Conservation (phyloP, 352 stramenopile genomes). For the Pythium brassicae region DNA sequence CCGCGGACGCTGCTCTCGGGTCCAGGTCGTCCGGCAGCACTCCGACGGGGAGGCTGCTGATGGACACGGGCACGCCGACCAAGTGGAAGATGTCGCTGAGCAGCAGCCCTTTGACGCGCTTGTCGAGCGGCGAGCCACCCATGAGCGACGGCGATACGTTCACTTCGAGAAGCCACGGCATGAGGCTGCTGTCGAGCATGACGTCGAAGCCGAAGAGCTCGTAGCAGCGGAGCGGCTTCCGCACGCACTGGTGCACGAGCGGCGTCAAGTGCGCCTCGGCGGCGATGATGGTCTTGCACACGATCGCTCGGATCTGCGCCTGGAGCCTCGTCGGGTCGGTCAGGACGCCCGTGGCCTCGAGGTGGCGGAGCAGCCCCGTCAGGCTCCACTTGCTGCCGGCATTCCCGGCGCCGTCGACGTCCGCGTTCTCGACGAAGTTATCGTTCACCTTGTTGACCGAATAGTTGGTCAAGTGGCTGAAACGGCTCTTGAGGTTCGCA, state of each 20-base stretch:
- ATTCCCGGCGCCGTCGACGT: constrained; percentile 35
- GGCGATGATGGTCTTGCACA: constrained; percentile 2
- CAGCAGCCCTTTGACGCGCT: constrained; percentile 86
- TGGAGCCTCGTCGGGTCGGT: constrained; percentile 17
- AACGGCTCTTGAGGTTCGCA: constrained; percentile 67
- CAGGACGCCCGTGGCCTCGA: constrained; percentile 22
- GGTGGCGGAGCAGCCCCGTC: constrained; percentile 47
- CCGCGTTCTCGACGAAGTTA: constrained; percentile 69
- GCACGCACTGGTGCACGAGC: constrained; percentile 83
- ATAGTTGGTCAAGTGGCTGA: constrained; percentile 92
- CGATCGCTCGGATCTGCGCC: constrained; percentile 31
- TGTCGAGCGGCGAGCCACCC: constrained; percentile 82
- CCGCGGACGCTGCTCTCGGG: constrained; percentile 46
- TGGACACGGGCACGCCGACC: constrained; percentile 34
- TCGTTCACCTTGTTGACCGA: constrained; percentile 90
- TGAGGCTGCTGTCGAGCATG: constrained; percentile 72
- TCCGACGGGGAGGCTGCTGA: constrained; percentile 29
- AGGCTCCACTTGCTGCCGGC: constrained; percentile 79
- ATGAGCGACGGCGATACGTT: constrained; percentile 89
- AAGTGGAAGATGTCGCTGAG: constrained; percentile 87
- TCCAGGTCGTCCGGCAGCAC: constrained; percentile 29
- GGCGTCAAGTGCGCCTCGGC: constrained; percentile 5
- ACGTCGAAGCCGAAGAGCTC: constrained; percentile 90
- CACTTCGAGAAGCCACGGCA: constrained; percentile 87
- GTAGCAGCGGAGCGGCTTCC: constrained; percentile 86